Evolutionary conservation across 108 stramenopile genomes (phyloP).

Genomic region (Pseudonitzschia pungens): DNA sequence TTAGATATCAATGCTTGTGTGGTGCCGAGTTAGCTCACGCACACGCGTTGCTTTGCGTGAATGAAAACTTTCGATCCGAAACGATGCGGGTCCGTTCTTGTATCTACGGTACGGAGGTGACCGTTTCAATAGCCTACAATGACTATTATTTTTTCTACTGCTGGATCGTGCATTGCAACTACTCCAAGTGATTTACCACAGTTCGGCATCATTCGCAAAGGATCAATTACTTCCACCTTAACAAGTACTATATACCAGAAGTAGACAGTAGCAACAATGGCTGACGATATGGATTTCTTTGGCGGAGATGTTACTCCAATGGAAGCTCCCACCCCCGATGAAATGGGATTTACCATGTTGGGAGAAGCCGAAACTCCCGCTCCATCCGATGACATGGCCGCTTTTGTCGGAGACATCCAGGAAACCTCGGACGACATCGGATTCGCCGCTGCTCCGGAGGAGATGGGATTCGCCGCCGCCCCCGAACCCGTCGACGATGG

Average conservation of each 20-base stretch:
- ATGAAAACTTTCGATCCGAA: neutral
- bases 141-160: neutral
- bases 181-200: too few species aligned
- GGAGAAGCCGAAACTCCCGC: constrained; percentile 31
- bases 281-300: constrained; percentile 32
- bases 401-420: constrained; percentile 32
- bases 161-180: neutral
- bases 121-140: neutral
- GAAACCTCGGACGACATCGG: constrained; percentile 12
- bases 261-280: too few species aligned
- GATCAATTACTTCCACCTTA: too few species aligned
- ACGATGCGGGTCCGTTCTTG: neutral
- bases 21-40: neutral
- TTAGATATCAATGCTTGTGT: neutral
- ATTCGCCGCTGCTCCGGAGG: constrained; percentile 6
- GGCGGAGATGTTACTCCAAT: constrained; percentile 23
- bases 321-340: constrained; percentile 18
- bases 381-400: neutral
- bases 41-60: constrained; percentile 3
- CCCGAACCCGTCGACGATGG: constrained; percentile 21
- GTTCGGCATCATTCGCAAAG: too few species aligned
- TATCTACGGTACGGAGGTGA: neutral
- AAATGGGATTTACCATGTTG: constrained; percentile 41
- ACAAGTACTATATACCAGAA: too few species aligned
- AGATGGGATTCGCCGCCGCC: constrained; percentile 31